Evolutionary conservation across 192 early-diverging fungal species (phyloP).

Genomic region (Helicostylum pulchrum): DNA sequence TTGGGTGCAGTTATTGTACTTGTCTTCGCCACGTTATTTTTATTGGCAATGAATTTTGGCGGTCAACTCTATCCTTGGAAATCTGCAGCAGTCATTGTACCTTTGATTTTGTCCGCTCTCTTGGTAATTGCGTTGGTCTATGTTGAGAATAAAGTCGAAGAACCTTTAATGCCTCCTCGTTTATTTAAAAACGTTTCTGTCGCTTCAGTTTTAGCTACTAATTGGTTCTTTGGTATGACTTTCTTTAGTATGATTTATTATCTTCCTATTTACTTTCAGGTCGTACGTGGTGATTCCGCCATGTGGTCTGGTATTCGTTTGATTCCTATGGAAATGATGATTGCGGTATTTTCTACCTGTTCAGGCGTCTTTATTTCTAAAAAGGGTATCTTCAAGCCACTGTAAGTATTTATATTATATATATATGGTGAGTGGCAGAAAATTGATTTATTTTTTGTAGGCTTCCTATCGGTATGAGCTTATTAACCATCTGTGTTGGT

Average conservation of each 20-base stretch:
- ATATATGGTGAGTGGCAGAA: background rate
- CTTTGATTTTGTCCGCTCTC: slow-evolving; percentile 40
- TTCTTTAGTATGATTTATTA: slow-evolving; percentile 38
- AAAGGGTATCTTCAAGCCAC: slow-evolving; percentile 17
- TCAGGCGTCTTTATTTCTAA: slow-evolving; percentile 30
- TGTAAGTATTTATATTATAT: slow-evolving; percentile 1
- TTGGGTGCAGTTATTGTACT: slow-evolving; percentile 39
- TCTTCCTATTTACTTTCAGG: slow-evolving; percentile 37
- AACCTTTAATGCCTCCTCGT: slow-evolving; percentile 60
- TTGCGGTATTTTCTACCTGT: slow-evolving; percentile 19
- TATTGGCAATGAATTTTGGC: slow-evolving; percentile 66
- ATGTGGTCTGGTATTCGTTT: slow-evolving; percentile 37
- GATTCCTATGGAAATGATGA: slow-evolving; percentile 34
- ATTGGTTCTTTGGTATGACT: slow-evolving; percentile 35
- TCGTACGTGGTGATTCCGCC: slow-evolving; percentile 65
- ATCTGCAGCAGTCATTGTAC: slow-evolving; percentile 46
- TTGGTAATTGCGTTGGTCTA: slow-evolving; percentile 37
- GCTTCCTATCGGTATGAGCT: slow-evolving; percentile 48
- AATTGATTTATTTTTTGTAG: slow-evolving; percentile 1
- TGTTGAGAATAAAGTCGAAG: slow-evolving; percentile 50
- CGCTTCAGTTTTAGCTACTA: slow-evolving; percentile 16
- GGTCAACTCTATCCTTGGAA: slow-evolving; percentile 54
- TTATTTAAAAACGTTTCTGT: slow-evolving; percentile 54
- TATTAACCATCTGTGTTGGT: slow-evolving; percentile 59
- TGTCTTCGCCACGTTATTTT: slow-evolving; percentile 48